Base-by-base conservation (phyloP, 495 filamentous ascomycete species). In the Penicillium parvum region DNA sequence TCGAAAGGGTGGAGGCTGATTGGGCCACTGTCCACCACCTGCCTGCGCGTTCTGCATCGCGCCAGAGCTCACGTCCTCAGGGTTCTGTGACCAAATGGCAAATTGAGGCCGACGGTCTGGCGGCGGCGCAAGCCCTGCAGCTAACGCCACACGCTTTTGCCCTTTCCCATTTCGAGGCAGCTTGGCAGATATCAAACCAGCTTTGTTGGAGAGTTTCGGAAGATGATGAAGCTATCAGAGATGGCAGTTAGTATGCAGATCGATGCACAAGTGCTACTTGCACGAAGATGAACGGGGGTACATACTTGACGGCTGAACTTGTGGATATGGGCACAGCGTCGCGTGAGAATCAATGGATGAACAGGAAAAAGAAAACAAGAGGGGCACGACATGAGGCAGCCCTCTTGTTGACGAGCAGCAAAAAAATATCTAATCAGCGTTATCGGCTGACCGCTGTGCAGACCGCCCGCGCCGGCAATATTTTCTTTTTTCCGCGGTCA, bases 361-460 rank as follows among this genome's bases (percentile, higher is more conserved):
- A 2, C 21, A 27, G 15, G n/a, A 21, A n/a, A 32, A 37, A 14
- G 20, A 16, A 37, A 28, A 45, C 25, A 45, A 33, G 6, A 27
- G 37, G 26, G 14, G 29, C 21, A 29, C 27, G 29, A 6, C 15
- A 26, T n/a, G n/a, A n/a, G n/a, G n/a, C n/a, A n/a, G n/a, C n/a
- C n/a, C n/a, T n/a, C n/a, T n/a, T 40, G 26, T 43, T 47, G 26
- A 39, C 14, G 26, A 18, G 22, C 37, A 27, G 20, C 45, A 40
- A 35, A 54, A 56, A 53, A 50, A 40, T 45, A 34, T 43, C 59
- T 53, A 50, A 46, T 61, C 58, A 49, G 41, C 34, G 32, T 61
- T 61, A 61, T 61, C 55, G 38, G n/a, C n/a, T n/a, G n/a, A n/a
- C n/a, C n/a, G n/a, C n/a, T n/a, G n/a, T 9, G 0, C 15, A 53